Evolutionary conservation across 208 protist genomes (phyloP), one percentile per base, ranked within the genome.

Genomic region (Angomonas ambiguus): DNA sequence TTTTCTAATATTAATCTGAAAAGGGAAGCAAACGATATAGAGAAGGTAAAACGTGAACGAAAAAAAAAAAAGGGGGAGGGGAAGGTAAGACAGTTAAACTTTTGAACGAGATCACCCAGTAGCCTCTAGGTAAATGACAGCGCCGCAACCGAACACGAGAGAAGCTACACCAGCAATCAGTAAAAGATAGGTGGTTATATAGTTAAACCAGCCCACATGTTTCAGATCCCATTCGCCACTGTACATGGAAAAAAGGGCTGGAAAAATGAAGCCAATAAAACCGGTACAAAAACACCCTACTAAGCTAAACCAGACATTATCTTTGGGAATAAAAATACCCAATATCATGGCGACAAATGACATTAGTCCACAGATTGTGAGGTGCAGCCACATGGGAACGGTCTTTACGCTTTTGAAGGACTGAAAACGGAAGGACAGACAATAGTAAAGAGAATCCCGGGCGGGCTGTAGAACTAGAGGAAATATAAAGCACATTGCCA

Each of bases 151-250:
- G 55, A 25, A 32, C 53, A 69, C 56, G 34, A 79, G 38, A n/a
- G 67, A 53, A 20, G 87, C 64, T 22, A 94, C 81, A 30, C 84
- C 88, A 24, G 67, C 62, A 41, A 94, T 80, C 51, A 92, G 78
- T 45, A 92, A 73, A 18, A 78, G 20, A 64, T 92, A 92, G 4
- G 88, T 94, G 48, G 48, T 65, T 34, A 90, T 35, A 59, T 83
- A 94, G 72, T 92, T 79, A 45, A 87, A 78, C 64, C 76, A 79
- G 35, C 85, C 85, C 10, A 53, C 45, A 5, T 53, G 45, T 20
- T 53, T 53, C 20, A 8, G 10, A 53, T 53, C 20, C 45, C 45
- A 53, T 5, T 53, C 45, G 13, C 45, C 45, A n/a, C 18, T 24
- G 16, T 53, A 53, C 45, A 53, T 53, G 45, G n/a, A n/a, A 61